Evolutionary conservation across 2,329 filamentous ascomycete species (phyloP).

Genomic region (Aspergillus phoenicis): DNA sequence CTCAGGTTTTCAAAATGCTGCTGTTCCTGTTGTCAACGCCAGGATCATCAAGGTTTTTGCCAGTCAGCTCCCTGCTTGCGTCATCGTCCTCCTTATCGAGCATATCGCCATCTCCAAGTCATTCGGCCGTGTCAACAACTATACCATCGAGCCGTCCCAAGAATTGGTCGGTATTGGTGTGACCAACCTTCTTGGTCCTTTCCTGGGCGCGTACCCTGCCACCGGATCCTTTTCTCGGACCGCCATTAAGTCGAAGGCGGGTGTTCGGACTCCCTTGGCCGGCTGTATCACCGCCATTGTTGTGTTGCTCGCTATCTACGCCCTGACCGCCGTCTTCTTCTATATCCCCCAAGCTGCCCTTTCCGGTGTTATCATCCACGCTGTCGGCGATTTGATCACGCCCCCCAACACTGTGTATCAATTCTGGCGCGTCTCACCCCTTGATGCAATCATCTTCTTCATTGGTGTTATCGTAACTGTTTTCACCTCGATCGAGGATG

Average conservation of each 20-base stretch:
- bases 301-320: conserved; percentile 87
- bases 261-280: conserved; percentile 86
- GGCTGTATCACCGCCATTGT: conserved; percentile 85
- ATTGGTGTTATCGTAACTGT: conserved; percentile 87
- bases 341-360: conserved; percentile 85
- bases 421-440: conserved; percentile 89
- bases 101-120: conserved; percentile 98
- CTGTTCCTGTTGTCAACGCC: conserved; percentile 68
- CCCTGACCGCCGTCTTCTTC: conserved; percentile 84
- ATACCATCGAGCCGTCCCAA: conserved; percentile 91
- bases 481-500: conserved; percentile 85
- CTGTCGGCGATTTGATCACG: conserved; percentile 89
- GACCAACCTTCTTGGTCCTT: conserved; percentile 85
- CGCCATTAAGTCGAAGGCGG: conserved; percentile 95
- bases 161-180: conserved; percentile 94
- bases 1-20: conserved; percentile 75
- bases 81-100: conserved; percentile 95
- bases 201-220: conserved; percentile 86
- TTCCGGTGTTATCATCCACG: conserved; percentile 91
- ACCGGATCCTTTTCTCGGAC: conserved; percentile 96
- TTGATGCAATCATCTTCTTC: conserved; percentile 92
- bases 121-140: conserved; percentile 94
- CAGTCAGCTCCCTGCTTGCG: conserved; percentile 74
- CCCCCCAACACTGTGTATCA: conserved; percentile 89
- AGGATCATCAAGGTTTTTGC: conserved; percentile 69